Evolutionary conservation across 495 filamentous ascomycete species (phyloP).

Genomic region (Immersiella caudata): DNA sequence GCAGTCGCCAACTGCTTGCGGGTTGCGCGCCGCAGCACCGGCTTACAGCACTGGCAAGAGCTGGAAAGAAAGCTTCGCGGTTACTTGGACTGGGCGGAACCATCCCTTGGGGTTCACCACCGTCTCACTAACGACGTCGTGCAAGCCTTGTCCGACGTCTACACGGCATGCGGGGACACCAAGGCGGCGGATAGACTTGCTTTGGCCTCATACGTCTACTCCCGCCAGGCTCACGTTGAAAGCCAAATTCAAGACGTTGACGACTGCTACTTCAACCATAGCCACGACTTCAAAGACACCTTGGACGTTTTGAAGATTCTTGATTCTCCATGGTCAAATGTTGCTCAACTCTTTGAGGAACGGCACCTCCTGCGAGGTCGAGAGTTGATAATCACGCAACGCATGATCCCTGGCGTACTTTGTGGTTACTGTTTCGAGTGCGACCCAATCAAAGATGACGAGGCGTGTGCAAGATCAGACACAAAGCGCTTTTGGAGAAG

Average conservation of each 20-base stretch:
- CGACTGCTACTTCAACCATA: neutral
- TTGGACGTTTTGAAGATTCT: neutral
- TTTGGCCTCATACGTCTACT: neutral
- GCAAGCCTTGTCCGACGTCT: neutral
- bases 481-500: neutral
- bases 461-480: neutral
- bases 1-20: neutral
- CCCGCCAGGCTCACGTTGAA: neutral
- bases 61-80: neutral
- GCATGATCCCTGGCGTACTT: neutral
- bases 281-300: neutral
- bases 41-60: neutral
- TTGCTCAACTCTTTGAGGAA: neutral
- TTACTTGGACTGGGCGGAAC: neutral
- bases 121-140: neutral
- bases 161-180: neutral
- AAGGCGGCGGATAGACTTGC: neutral
- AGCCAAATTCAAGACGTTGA: neutral
- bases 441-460: neutral
- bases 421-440: neutral
- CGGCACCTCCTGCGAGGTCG: neutral
- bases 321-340: conserved; percentile 4
- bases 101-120: neutral
- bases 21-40: neutral
- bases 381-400: neutral